phyloP scores from a whole-genome alignment of 177 flowering plant genomes.

The Vitis hybrid region DNA sequence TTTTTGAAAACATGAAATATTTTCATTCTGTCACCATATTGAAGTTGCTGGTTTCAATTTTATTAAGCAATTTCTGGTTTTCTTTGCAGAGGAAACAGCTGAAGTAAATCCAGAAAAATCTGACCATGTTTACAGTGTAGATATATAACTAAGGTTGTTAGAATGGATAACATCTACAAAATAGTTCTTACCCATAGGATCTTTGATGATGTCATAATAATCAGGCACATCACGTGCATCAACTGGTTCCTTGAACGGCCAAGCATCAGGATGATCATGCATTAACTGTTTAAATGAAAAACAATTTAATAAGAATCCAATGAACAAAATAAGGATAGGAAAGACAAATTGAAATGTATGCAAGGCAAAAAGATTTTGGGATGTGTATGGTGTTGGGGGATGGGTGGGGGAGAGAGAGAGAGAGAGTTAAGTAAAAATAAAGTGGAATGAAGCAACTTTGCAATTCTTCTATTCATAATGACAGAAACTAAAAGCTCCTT shows the following conservation, averaged over 20 bases:
- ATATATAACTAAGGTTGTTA: not conserved
- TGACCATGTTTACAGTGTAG: not conserved
- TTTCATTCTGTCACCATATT: no score
- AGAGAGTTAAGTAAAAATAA: no score
- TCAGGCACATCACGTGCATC: slow-evolving; percentile 92
- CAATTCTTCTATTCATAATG: not conserved
- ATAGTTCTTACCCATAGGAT: slow-evolving; percentile 80
- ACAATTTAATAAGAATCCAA: not conserved
- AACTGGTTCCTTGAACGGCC: slow-evolving; percentile 98
- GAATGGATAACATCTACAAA: not conserved
- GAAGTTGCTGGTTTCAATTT: no score
- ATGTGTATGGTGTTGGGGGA: no score
- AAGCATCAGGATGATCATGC: slow-evolving; percentile 91
- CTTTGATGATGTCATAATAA: slow-evolving; percentile 90
- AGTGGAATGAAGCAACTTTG: no score
- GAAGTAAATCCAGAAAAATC: not conserved
- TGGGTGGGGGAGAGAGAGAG: no score
- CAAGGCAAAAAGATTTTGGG: no score
- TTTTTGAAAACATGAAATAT: no score
- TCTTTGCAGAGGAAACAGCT: not conserved
- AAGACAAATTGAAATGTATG: not conserved
- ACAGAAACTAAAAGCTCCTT: not conserved
- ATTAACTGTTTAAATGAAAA: slow-evolving; percentile 49
- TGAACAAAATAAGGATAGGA: not conserved
- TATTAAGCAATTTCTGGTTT: no score